Evolutionary conservation across 345 rosid species (phyloP), one percentile per base, ranked within the genome.

Genomic region (Corchorus olitorius): DNA sequence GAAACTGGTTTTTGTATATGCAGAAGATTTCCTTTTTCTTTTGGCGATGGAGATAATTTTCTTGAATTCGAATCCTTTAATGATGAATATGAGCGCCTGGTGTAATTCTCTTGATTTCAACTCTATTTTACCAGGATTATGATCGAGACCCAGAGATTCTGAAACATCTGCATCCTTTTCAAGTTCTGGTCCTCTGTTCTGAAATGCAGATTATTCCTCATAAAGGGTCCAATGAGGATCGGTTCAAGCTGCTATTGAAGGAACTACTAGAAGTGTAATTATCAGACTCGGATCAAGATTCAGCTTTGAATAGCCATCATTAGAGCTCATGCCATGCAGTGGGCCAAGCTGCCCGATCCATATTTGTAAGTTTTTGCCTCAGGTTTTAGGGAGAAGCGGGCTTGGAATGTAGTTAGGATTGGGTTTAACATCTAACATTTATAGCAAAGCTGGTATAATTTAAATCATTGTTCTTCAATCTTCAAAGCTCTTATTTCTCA

Each of bases 141-240:
- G 89, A 88, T 81, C 89, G 98, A 66, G 96, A 92, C 69, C 90
- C 89, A 8, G 87, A 82, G 78, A 83, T 94, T 72, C 83, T 92
- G 66, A 86, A 79, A 75, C 84, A 76, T 79, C 62, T 94, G 71
- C 35, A 75, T 35, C 84, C 93, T 34, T 89, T 27, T 75, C 80
- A 78, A 70, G 88, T 88, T 34, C 75, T 87, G 80, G 93, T 77
- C 19, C 87, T 94, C 61, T 87, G 90, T 76, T 93, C 96, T 41
- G 80, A 88, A 73, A 79, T 91, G 84, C 89, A 89, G 82, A 70
- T 94, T 71, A 65, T 87, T 61, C 58, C 83, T 69, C 73, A n/a
- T 46, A 71, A 73, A 46, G 89, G 82, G 45, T 73, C 76, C 72
- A 50, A 70, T 12, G 85, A 82, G 71, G 86, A 84, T 54, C 34